Conservation (phyloP, 75 land plant species). For the Azolla pinnata region DNA sequence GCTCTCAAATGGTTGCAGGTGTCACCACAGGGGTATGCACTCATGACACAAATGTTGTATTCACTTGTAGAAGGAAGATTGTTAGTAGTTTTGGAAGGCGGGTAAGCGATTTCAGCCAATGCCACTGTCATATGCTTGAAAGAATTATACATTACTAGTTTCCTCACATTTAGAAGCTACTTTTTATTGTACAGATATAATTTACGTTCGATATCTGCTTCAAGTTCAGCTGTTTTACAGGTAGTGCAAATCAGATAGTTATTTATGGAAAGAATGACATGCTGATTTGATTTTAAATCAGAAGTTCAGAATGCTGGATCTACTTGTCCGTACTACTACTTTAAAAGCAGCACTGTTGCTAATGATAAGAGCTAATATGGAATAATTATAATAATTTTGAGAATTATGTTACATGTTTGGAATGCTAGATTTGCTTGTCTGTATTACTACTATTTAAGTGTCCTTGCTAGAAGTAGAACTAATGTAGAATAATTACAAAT, state of each 20-base stretch:
- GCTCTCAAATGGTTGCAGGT: no score
- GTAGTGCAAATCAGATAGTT: conserved; percentile 19
- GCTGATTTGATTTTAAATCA: background rate
- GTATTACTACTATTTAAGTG: background rate
- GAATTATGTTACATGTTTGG: background rate
- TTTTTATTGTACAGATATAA: conserved; percentile 50
- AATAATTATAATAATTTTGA: background rate
- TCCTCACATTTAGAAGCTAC: no score
- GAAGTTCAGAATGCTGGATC: background rate
- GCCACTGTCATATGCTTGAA: no score
- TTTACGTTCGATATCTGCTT: conserved; percentile 88
- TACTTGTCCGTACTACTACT: background rate
- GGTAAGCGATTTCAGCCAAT: no score
- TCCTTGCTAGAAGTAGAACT: background rate
- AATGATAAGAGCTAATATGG: background rate
- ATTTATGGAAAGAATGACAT: background rate
- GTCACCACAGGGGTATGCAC: conserved; percentile 82
- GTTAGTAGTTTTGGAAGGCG: conserved; percentile 92
- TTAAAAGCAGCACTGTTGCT: conserved; percentile 2
- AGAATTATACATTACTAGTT: no score
- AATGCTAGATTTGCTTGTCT: no score
- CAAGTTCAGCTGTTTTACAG: conserved; percentile 79
- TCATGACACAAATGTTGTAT: conserved; percentile 67
- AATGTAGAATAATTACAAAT: no score
- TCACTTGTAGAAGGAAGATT: conserved; percentile 55